Evolutionary conservation across 1,284 basidiomycete species (phyloP).

Genomic region (Cryptococcus jaspeensis): DNA sequence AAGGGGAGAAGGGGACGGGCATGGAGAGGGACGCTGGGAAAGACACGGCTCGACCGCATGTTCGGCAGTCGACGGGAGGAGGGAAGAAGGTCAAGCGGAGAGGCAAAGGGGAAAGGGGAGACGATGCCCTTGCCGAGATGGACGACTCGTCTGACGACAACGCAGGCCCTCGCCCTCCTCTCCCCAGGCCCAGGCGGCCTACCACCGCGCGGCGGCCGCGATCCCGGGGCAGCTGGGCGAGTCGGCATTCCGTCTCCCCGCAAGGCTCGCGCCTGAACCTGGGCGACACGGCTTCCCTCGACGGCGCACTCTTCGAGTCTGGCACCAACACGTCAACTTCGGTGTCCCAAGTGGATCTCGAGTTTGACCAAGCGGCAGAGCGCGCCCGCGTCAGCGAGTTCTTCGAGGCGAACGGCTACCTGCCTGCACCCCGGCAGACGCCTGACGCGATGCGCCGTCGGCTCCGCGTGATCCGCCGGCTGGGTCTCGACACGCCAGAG

Average conservation of each 20-base stretch:
- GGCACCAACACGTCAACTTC: conserved; percentile 25
- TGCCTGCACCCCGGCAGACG: conserved; percentile 39
- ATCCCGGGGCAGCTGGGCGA: conserved; percentile 11
- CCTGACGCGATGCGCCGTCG: conserved; percentile 28
- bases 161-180: neutral
- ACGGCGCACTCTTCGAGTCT: conserved; percentile 18
- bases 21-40: neutral
- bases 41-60: neutral
- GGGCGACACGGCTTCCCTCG: conserved; percentile 3
- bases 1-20: neutral
- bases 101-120: conserved; percentile 1
- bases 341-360: conserved; percentile 13
- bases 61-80: neutral
- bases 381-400: conserved; percentile 28
- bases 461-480: conserved; percentile 35
- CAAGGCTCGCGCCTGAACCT: neutral
- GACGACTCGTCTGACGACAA: conserved; percentile 14
- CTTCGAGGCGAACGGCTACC: conserved; percentile 33
- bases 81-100: conserved; percentile 5
- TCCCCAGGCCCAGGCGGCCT: neutral
- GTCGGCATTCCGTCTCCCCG: neutral
- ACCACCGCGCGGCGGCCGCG: conserved; percentile 6
- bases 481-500: conserved; percentile 33
- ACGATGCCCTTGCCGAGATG: neutral
- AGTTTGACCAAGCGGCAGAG: conserved; percentile 23